Evolutionary conservation across 2,329 filamentous ascomycete genomes (phyloP), one percentile per base, ranked within the genome.

Genomic region (Aspergillus sp.): DNA sequence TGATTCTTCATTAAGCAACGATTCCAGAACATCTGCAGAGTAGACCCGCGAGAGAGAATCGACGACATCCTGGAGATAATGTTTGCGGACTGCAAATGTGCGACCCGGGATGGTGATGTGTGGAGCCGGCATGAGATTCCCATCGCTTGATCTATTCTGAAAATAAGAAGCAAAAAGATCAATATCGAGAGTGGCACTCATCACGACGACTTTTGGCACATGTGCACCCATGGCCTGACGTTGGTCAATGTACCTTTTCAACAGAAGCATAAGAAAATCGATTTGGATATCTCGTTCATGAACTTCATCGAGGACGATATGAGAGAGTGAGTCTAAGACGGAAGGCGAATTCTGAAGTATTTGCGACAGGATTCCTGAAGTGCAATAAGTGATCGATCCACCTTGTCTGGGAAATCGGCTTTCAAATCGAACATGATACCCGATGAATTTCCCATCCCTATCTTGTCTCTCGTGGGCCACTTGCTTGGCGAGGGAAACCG

Each of bases 231-330:
- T 49, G 27, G 43, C 46, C 47, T 53, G 53, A 41, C 70, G 61
- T n/a, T 59, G 46, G n/a, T 58, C 51, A 32, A 74, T 58, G 10
- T 60, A 60, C 35, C 65, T 65, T 51, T 72, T 76, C 39, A 76
- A 50, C 9, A 71, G 51, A 30, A 73, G 64, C 52, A 77, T 61
- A 27, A 74, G 56, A 46, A 75, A 68, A 44, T 76, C 73, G 28
- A 72, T 69, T 8, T 61, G 51, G 12, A 71, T 57, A 52, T 69
- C 67, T 43, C 71, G 65, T 47, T 75, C 72, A 47, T 76, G 72
- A 12, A 76, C 71, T 54, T 78, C 75, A 49, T 78, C 74, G 44
- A 78, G 68, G 33, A 78, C 53, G 12, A 78, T 57, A 50, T 78
- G 73, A 4, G 73, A 73, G 28, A 68, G 54, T 1, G 58, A 59